Base-by-base conservation (phyloP, 169 alveolate species). In the Cryptosporidium sp. region DNA sequence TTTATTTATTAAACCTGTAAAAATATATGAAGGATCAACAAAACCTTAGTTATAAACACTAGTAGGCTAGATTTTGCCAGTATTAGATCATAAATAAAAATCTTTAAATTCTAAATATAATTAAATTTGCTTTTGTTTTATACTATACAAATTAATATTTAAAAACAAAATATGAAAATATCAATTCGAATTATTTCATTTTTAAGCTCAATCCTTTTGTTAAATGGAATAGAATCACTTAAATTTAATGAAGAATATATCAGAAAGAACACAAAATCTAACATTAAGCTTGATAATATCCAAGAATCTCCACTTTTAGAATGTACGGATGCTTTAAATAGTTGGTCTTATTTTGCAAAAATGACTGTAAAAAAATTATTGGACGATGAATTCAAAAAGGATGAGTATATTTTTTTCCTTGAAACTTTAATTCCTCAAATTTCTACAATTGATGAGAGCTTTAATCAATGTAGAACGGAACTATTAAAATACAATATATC, bases 241-340 rank as follows among this genome's bases (percentile, higher is more conserved):
- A 35, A n/a, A 56, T 26, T 26, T 1, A 56, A 26, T 0, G 67
- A 56, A 26, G 4, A 1, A n/a, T 6, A n/a, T 26, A 9, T 56
- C 35, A 56, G 35, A 56, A 56, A 21, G n/a, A 23, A 21, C 14
- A 9, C 0, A 26, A 56, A 10, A 10, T 37, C 56, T 48, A 16
- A 26, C 8, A 56, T 6, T 56, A 56, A 26, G 67, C 67, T 56
- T 6, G 37, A 21, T 16, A 21, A 2, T 6, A 56, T 10, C 3
- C n/a, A n/a, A 35, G 21, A 65, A 35, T 65, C 72, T 26, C 18
- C 44, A 16, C 72, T 65, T 29, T 29, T 75, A 3, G 86, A 75
- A 58, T 75, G 86, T 42, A 75, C 86, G 0, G 73, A 60, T 4
- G 86, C 73, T 14, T 21, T 75, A 58, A 56, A 56, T 35, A 75